Conservation (phyloP, 202 grass and related monocot species). For the Carex sylvatica region DNA sequence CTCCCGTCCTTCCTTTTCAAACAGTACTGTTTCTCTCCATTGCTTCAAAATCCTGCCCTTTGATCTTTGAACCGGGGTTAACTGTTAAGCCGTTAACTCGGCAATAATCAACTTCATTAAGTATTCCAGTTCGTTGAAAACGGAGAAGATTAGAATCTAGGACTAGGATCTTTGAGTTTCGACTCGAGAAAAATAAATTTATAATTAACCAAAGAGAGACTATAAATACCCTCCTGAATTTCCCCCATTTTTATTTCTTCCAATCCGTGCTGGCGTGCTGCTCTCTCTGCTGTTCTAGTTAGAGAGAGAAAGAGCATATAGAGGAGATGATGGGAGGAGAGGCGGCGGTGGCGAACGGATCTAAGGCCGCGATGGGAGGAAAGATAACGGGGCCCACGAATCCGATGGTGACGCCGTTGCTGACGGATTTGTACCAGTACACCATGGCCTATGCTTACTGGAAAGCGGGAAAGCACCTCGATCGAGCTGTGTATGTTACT, state of each 20-base stretch:
- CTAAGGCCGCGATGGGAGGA: slow-evolving; percentile 26
- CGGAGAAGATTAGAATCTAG: not conserved
- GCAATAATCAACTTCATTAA: not conserved
- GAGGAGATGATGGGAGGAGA: slow-evolving; percentile 35
- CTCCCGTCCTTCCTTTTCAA: not conserved
- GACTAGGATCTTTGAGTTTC: no score
- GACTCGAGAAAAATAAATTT: not conserved
- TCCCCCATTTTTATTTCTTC: not conserved
- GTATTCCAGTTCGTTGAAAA: not conserved
- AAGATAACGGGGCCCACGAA: slow-evolving; percentile 72
- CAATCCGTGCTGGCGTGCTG: not conserved
- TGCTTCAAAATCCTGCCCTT: not conserved
- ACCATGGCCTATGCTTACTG: slow-evolving; percentile 99
- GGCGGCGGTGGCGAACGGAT: slow-evolving; percentile 36
- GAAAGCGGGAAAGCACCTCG: slow-evolving; percentile 88
- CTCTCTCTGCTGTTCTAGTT: slow-evolving; percentile 4
- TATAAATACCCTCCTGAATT: not conserved
- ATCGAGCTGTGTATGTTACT: slow-evolving; percentile 78
- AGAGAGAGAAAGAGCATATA: slow-evolving; percentile 9
- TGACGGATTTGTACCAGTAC: slow-evolving; percentile 98
- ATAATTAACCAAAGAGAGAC: not conserved
- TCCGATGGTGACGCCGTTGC: slow-evolving; percentile 94
- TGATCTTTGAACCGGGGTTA: not conserved
- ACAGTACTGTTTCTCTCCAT: not conserved
- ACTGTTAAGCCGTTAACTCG: not conserved